Conservation (phyloP, 1,284 basidiomycete species). For the Hymenochaete sp. region DNA sequence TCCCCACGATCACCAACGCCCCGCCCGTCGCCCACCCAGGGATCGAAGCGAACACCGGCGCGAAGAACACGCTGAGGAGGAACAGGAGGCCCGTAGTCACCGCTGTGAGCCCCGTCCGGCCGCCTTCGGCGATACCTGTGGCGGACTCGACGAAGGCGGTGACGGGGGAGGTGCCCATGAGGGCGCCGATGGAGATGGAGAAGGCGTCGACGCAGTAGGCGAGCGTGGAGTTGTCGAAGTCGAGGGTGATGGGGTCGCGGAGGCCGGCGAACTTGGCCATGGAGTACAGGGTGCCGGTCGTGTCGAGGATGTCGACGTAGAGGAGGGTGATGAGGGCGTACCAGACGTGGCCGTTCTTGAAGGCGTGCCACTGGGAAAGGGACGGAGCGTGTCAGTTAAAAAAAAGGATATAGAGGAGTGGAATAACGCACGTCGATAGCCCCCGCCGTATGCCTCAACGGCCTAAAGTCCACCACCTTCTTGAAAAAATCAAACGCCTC, state of each 20-base stretch:
- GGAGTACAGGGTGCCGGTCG: slow-evolving; percentile 65
- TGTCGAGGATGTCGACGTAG: slow-evolving; percentile 80
- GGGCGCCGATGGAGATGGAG: slow-evolving; percentile 71
- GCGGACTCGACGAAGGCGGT: slow-evolving; percentile 85
- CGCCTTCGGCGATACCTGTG: slow-evolving; percentile 77
- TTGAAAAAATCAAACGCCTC: slow-evolving; percentile 81
- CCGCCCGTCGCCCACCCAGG: slow-evolving; percentile 86
- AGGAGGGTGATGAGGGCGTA: slow-evolving; percentile 83
- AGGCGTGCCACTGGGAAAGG: slow-evolving; percentile 36
- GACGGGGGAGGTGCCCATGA: slow-evolving; percentile 82
- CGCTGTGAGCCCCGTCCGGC: slow-evolving; percentile 81
- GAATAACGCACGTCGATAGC: slow-evolving; percentile 51
- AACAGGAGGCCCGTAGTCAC: slow-evolving; percentile 71
- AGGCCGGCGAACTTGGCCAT: slow-evolving; percentile 92
- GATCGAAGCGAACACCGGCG: slow-evolving; percentile 84
- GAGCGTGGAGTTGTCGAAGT: slow-evolving; percentile 81
- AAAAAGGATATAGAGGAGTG: slow-evolving; percentile 7
- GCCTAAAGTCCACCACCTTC: slow-evolving; percentile 73
- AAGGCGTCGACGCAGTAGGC: slow-evolving; percentile 83
- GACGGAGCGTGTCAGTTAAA: slow-evolving; percentile 5
- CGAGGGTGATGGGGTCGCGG: slow-evolving; percentile 75
- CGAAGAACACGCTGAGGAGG: slow-evolving; percentile 83
- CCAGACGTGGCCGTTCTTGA: slow-evolving; percentile 71
- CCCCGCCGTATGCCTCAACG: slow-evolving; percentile 51
- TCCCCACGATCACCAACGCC: slow-evolving; percentile 80